These are phyloP conservation scores for Juglanconis sp. DNA, from an alignment of 2,329 filamentous ascomycete genomes.

Conservation along the genomic window DNA sequence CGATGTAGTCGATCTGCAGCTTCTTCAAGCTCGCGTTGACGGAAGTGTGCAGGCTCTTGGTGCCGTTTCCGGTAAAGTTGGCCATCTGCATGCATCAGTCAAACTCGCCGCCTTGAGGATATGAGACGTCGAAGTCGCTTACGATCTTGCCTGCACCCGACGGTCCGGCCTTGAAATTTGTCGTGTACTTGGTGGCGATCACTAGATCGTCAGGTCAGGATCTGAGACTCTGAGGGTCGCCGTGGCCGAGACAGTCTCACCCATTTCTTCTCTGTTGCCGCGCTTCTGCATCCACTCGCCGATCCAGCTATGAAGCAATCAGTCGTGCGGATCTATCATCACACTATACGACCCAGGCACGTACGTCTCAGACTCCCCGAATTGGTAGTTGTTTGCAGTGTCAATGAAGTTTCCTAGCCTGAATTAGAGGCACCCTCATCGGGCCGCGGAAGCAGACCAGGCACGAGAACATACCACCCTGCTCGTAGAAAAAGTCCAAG, in stretches of 20 bases:
- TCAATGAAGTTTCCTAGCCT: constrained; percentile 69
- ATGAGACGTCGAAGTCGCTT: background rate
- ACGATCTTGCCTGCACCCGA: constrained; percentile 32
- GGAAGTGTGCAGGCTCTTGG: constrained; percentile 57
- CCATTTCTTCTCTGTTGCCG: constrained; percentile 52
- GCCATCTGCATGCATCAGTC: constrained; percentile 20
- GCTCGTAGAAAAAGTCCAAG: constrained; percentile 61
- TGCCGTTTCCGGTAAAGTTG: constrained; percentile 57
- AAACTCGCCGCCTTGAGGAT: too few species aligned
- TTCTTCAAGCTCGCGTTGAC: constrained; percentile 44
- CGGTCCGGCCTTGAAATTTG: constrained; percentile 39
- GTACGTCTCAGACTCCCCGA: constrained; percentile 53
- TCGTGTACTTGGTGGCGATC: constrained; percentile 65
- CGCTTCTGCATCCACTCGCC: constrained; percentile 68
- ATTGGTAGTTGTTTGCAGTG: constrained; percentile 66
- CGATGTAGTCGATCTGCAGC: constrained; percentile 42
- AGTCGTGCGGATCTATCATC: background rate
- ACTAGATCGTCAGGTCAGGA: constrained; percentile 42
- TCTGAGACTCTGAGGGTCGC: background rate
- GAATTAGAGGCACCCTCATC: background rate
- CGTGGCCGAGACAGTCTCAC: background rate
- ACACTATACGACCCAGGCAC: background rate
- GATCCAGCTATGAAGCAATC: constrained; percentile 42
- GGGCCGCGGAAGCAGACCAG: background rate
- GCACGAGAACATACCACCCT: constrained; percentile 31